phyloP scores from a whole-genome alignment of 371 early-diverging fungal genomes.

The Catenaria anguillulae region DNA sequence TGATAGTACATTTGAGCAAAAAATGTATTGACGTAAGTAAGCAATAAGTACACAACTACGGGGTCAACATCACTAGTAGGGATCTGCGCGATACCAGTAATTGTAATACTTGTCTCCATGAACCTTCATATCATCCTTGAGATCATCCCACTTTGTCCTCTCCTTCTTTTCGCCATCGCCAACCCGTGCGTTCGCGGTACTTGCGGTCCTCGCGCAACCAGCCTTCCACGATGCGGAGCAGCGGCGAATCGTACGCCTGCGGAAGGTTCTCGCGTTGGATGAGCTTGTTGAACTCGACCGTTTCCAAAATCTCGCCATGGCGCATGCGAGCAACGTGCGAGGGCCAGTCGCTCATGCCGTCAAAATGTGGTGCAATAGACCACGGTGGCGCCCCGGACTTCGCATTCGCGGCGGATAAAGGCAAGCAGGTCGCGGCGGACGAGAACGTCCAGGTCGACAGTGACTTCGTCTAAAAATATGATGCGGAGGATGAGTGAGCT shows the following conservation, averaged over 20 bases:
- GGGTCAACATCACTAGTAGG: no score
- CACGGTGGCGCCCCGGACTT: constrained; percentile 22
- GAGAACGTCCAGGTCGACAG: constrained; percentile 59
- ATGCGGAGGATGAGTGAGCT: no score
- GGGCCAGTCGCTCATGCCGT: constrained; percentile 48
- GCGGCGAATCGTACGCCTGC: constrained; percentile 36
- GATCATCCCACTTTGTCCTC: constrained; percentile 50
- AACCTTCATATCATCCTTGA: constrained; percentile 51
- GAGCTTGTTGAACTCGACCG: constrained; percentile 14
- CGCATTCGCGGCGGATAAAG: constrained; percentile 47
- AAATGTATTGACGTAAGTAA: no score
- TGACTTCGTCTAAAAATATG: not conserved
- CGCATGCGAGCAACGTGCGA: constrained; percentile 57
- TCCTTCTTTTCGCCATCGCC: constrained; percentile 14
- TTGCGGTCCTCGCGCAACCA: constrained; percentile 39
- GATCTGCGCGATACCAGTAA: constrained; percentile 29
- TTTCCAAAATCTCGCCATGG: constrained; percentile 29
- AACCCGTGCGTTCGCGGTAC: constrained; percentile 16
- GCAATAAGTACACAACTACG: no score
- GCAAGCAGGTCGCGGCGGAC: constrained; percentile 49
- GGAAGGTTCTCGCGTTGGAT: constrained; percentile 31
- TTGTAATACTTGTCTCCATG: constrained; percentile 54
- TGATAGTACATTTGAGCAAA: no score
- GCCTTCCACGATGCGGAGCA: constrained; percentile 41
- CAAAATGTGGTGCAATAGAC: constrained; percentile 56